Conservation (phyloP, 148 eudicot genomes). For the Bassia scoparia region DNA sequence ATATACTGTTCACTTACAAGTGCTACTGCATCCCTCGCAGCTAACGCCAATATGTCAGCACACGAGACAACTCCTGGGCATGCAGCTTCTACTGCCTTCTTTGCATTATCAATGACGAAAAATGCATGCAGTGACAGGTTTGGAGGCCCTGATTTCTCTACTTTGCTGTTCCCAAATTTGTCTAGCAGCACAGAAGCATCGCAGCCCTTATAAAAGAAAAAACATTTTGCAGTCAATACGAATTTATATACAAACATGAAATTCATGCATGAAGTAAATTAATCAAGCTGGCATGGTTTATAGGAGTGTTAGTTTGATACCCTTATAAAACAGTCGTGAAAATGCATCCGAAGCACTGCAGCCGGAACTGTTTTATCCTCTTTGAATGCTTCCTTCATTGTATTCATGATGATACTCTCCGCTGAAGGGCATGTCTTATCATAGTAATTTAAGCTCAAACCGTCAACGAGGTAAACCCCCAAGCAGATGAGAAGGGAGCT, state of each 20-base stretch:
- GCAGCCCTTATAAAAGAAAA: slow-evolving; percentile 55
- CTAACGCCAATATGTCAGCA: slow-evolving; percentile 81
- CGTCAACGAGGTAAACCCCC: slow-evolving; percentile 28
- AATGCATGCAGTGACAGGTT: slow-evolving; percentile 74
- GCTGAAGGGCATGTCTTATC: slow-evolving; percentile 58
- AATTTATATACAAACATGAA: slow-evolving; percentile 2
- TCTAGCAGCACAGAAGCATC: slow-evolving; percentile 83
- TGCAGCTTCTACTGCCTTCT: slow-evolving; percentile 54
- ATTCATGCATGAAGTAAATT: neutral
- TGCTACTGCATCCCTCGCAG: slow-evolving; percentile 80
- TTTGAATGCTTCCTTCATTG: slow-evolving; percentile 36
- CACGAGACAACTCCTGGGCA: slow-evolving; percentile 91
- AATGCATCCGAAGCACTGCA: slow-evolving; percentile 78
- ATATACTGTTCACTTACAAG: slow-evolving; percentile 40
- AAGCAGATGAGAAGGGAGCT: slow-evolving; percentile 35
- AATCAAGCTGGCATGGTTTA: neutral
- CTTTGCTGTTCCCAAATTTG: slow-evolving; percentile 45
- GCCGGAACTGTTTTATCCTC: slow-evolving; percentile 71
- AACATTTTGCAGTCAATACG: neutral
- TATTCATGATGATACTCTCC: slow-evolving; percentile 41
- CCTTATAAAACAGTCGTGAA: slow-evolving; percentile 91
- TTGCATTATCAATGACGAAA: slow-evolving; percentile 68
- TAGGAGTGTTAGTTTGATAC: slow-evolving; percentile 25
- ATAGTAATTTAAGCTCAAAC: slow-evolving; percentile 64
- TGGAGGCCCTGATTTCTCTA: slow-evolving; percentile 71